Base-by-base conservation (phyloP, 805 yeast genomes). In the Metschnikowia gelsemii region DNA sequence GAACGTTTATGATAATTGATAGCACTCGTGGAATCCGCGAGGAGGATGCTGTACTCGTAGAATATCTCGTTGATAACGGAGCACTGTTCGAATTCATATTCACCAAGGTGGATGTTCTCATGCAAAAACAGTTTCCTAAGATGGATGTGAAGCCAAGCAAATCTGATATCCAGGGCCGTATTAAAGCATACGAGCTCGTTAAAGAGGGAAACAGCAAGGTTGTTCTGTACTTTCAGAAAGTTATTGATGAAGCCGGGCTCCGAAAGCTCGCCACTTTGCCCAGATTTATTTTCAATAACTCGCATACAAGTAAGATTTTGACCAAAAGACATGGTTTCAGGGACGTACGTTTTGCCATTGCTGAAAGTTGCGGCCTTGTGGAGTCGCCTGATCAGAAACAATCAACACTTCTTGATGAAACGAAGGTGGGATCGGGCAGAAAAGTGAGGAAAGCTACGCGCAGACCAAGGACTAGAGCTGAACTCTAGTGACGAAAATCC, bases 11-110 rank as follows among this genome's bases (percentile, higher is more conserved):
- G 8, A 62, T 89, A 13, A 57, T 87, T 0, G 82, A 84, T 40
- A 78, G 83, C 1, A 66, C 70, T 14, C 72, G 70, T 32, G 91
- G 91, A 0, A 63, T 85, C 32, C 71, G 72, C 17, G 72, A 69
- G 1, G 74, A 75, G 42, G 96, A 89, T 58, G 56, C 61, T 12
- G 42, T 60, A 19, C 70, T 87, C 6, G 59, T 85, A 2, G 72
- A 73, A 3, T 66, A 72, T 35, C 61, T 88, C 34, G 64, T 62
- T 1, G 63, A 64, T 1, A 55, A 64, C 35, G 95, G 91, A 0
- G 68, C 80, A 3, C 79, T 85, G 0, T 87, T 82, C 61, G 91
- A 86, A 45, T 62, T 88, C 5, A 76, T 88, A 0, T 76, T 87
- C 59, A 88, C 95, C 19, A 88, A 88, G 54, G 75, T 82, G 34